Base-by-base conservation (phyloP, 2,329 filamentous ascomycete species). In the Aspergillus japonicus region DNA sequence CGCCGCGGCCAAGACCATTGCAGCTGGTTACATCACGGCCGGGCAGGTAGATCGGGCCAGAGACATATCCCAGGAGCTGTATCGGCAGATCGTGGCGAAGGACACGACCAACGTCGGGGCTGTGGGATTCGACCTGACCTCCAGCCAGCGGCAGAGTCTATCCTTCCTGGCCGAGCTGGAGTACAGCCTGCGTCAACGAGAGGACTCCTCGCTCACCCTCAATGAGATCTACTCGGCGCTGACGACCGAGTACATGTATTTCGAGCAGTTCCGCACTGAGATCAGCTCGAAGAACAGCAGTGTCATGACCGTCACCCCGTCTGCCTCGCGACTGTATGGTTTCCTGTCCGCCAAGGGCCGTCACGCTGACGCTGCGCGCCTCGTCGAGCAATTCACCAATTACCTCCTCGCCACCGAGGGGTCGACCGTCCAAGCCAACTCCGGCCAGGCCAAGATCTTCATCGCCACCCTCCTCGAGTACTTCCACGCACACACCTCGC, bases 121-220 rank as follows among this genome's bases (percentile, higher is more conserved):
- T 4, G 70, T 73, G 10, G 50, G 64, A n/a, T 75, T 77, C 39
- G 66, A 77, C 44, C 50, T 77, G 11, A 66, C 72, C 0, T 64
- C 68, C 0, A 67, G 68, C 47, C 67, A 68, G 8, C 74, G 73
- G 14, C 69, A 73, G 29, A 72, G 68, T 50, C 69, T 78, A 12
- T 73, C 78, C 10, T 82, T 81, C 72, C 66, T 82, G 11, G 80
- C 80, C 12, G 77, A 80, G 54, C 67, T 82, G 5, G 77, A 82
- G 65, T 77, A 80, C 60, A 74, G 68, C 50, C 68, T 78, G 16
- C 70, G 67, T 16, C 56, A 57, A 12, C 53, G 53, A 11, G 53
- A 55, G n/a, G 31, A 61, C 33, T 39, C 60, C 11, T 69, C 68
- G 4, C 59, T 69, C 53, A 75, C 75, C 1, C 60, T 81, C 23